Evolutionary conservation across 768 basidiomycete genomes (phyloP), one percentile per base, ranked within the genome.

Genomic region (Leccinum subgranulosum): DNA sequence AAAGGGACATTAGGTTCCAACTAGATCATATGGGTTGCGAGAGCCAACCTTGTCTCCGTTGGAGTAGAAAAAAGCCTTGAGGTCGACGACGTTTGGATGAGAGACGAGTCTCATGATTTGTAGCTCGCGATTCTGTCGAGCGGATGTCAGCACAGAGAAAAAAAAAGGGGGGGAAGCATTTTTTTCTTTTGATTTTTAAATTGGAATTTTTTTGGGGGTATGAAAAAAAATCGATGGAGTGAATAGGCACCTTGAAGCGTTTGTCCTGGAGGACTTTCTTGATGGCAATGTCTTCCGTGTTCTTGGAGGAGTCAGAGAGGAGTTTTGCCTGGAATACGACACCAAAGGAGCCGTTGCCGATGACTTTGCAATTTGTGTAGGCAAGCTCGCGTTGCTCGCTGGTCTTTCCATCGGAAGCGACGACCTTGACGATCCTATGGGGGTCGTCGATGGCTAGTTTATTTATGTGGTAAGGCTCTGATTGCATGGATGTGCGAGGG

Each of bases 261-360:
- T 99, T 99, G 79, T 99, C 97, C 81, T 99, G 97, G 60, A 99
- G 77, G 51, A 99, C 97, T 81, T 98, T 98, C 92, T 99, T 99
- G 84, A 99, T 99, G 51, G 97, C 97, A 69, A 99, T 97, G 65
- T 98, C 94, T 57, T 90, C 89, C 19, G 77, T 78, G 33, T 83
- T 84, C 68, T 84, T 83, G 46, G 80, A 76, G 8, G 80, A 76
- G 33, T 80, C 80, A 14, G 80, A 79, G 51, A 94, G 79, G 55
- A 98, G 85, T 75, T 86, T 93, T 58, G 95, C 96, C 64, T 94
- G 92, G 74, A 95, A 98, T 62, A 99, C 97, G 74, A 99, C 95
- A 65, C 97, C 97, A 69, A 99, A 99, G 57, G 94, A 96, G 74
- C 97, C 97, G 71, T 99, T 98, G 55, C 97, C 97, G 69, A 95